Evolutionary conservation across 768 basidiomycete species (phyloP).

Genomic region (Mycena sanguinolenta): DNA sequence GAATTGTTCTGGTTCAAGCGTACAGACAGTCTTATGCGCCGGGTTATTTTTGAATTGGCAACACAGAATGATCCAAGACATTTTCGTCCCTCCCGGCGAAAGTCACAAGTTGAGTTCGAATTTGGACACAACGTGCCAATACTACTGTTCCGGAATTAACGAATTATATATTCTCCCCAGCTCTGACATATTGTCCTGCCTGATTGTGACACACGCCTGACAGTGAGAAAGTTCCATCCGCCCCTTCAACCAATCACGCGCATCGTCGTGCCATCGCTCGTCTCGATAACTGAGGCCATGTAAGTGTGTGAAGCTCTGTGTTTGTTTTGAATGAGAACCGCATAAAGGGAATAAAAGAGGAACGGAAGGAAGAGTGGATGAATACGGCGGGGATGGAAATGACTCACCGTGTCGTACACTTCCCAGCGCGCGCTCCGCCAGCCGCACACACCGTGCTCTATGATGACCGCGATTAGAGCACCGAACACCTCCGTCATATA

Average conservation of each 20-base stretch:
- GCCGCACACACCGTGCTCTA: slow-evolving; percentile 22
- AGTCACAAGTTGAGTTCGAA: too few relatives aligned
- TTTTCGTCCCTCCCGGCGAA: too few relatives aligned
- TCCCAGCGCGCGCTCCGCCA: slow-evolving; percentile 37
- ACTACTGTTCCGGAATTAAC: slow-evolving; percentile 1
- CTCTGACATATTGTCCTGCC: slow-evolving; percentile 18
- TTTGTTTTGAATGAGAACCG: too few relatives aligned
- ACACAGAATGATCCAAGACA: too few relatives aligned
- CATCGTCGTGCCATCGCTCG: slow-evolving; percentile 18
- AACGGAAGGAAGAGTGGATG: neutral
- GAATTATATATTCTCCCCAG: slow-evolving; percentile 11
- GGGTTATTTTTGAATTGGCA: too few relatives aligned
- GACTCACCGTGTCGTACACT: slow-evolving; percentile 35
- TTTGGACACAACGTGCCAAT: too few relatives aligned
- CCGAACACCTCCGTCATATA: neutral
- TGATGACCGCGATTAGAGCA: slow-evolving; percentile 23
- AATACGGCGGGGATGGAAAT: neutral
- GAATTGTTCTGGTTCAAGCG: too few relatives aligned
- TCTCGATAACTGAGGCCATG: slow-evolving; percentile 8
- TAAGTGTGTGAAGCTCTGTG: slow-evolving; percentile 3
- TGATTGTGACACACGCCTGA: neutral
- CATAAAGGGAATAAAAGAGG: too few relatives aligned
- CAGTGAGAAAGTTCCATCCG: slow-evolving; percentile 1
- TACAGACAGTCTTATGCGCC: too few relatives aligned
- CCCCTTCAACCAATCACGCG: slow-evolving; percentile 17